Evolutionary conservation across 768 basidiomycete genomes (phyloP).

Genomic region (Auricularia sp.): DNA sequence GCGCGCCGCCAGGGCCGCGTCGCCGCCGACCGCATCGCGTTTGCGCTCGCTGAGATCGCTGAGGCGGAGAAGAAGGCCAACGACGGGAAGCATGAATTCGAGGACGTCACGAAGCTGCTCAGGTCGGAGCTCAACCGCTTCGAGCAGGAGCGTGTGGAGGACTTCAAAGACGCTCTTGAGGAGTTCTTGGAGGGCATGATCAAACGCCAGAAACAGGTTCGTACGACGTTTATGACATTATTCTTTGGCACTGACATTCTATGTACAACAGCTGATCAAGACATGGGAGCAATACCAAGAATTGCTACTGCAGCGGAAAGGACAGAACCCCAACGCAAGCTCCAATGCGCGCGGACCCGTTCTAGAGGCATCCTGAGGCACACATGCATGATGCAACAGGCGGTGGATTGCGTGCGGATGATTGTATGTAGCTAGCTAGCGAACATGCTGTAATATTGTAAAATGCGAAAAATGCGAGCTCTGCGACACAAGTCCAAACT

Average conservation of each 20-base stretch:
- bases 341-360: neutral
- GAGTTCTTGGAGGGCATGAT: conserved; percentile 84
- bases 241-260: conserved; percentile 1
- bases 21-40: conserved; percentile 56
- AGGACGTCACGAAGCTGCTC: conserved; percentile 75
- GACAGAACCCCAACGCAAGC: neutral
- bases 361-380: neutral
- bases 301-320: conserved; percentile 37
- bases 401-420: neutral
- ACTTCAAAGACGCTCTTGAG: conserved; percentile 80
- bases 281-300: conserved; percentile 81
- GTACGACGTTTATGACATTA: conserved; percentile 9
- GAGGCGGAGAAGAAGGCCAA: conserved; percentile 84
- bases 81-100: conserved; percentile 82
- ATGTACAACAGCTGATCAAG: conserved; percentile 45
- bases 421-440: neutral
- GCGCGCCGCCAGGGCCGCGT: conserved; percentile 67
- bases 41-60: conserved; percentile 67
- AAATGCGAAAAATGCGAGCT: neutral
- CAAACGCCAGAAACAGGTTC: conserved; percentile 66
- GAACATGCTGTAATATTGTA: neutral
- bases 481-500: no score
- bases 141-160: conserved; percentile 86
- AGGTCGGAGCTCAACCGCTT: conserved; percentile 86
- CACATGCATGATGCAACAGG: neutral